Conservation (phyloP, 306 rosid genomes). For the Neltuma alba region DNA sequence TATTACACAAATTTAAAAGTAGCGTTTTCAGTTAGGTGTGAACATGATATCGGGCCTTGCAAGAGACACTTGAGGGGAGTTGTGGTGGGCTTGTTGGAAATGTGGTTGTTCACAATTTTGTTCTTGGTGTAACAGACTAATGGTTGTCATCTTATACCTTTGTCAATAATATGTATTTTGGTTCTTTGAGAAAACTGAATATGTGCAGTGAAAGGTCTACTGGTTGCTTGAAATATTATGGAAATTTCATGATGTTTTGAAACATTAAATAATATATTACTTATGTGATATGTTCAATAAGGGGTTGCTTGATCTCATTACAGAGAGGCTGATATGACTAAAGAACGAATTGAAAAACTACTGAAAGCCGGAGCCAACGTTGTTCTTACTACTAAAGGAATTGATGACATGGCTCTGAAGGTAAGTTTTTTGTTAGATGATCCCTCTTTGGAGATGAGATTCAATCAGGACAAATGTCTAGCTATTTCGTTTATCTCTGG, state of each 20-base stretch:
- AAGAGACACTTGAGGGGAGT: background rate
- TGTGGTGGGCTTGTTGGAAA: background rate
- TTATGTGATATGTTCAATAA: background rate
- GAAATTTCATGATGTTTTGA: too few species aligned
- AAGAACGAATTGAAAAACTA: slow-evolving; percentile 91
- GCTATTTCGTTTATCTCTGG: background rate
- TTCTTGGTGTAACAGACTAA: background rate
- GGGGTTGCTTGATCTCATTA: background rate
- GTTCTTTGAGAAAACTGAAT: background rate
- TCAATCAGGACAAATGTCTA: background rate
- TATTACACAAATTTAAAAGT: background rate
- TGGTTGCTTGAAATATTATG: too few species aligned
- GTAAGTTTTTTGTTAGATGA: slow-evolving; percentile 34
- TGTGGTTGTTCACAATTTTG: background rate
- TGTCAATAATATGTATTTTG: background rate
- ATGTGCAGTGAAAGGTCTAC: background rate
- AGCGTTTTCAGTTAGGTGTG: background rate
- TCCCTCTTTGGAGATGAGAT: background rate
- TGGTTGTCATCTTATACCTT: background rate
- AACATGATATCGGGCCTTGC: background rate
- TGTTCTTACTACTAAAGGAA: slow-evolving; percentile 93
- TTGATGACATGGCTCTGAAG: slow-evolving; percentile 99
- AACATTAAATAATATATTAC: background rate
- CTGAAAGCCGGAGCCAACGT: slow-evolving; percentile 97
- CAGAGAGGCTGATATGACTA: slow-evolving; percentile 97